A percentile compares a stretch with the other conserved stretches of the same genome.
Evolutionary conservation across 148 eudicot species (phyloP).

Genomic region (Arctostaphylos glauca): DNA sequence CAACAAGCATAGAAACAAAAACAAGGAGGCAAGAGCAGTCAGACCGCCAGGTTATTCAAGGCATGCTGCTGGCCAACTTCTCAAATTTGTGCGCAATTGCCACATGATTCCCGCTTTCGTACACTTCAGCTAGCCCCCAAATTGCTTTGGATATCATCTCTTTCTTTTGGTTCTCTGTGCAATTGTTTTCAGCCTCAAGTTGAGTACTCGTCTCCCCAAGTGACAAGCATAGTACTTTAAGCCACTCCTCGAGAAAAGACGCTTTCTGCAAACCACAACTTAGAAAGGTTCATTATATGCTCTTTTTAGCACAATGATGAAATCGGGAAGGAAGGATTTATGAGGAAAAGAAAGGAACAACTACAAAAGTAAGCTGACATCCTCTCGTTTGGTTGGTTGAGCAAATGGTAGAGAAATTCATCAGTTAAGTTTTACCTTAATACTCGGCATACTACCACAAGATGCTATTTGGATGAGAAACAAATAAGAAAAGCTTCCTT

Average conservation of each 20-base stretch:
- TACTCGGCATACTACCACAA: not conserved
- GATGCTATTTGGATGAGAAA: not conserved
- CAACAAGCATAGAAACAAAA: not conserved
- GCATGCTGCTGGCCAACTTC: slow-evolving; percentile 26
- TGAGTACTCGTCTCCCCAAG: slow-evolving; percentile 37
- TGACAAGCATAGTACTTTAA: slow-evolving; percentile 49
- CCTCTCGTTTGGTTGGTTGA: not conserved
- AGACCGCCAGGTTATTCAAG: not conserved
- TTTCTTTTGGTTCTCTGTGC: slow-evolving; percentile 44
- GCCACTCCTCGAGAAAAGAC: slow-evolving; percentile 73
- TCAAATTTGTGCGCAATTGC: slow-evolving; percentile 39
- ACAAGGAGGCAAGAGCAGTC: not conserved
- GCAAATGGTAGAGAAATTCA: not conserved
- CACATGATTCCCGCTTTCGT: slow-evolving; percentile 46
- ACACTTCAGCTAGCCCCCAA: slow-evolving; percentile 53
- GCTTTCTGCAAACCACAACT: slow-evolving; percentile 54
- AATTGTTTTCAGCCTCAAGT: slow-evolving; percentile 34
- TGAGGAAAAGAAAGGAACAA: not conserved
- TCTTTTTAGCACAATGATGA: not conserved
- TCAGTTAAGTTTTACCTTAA: not conserved
- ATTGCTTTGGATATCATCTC: slow-evolving; percentile 51
- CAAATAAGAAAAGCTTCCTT: not conserved
- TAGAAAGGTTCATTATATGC: not conserved
- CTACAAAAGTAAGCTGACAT: not conserved
- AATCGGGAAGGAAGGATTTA: not conserved